Percentiles rank a stretch among this genome's conserved stretches.
Evolutionary conservation across 1,139 yeast genomes (phyloP).

Genomic region (Saccharomyces pastorianus): DNA sequence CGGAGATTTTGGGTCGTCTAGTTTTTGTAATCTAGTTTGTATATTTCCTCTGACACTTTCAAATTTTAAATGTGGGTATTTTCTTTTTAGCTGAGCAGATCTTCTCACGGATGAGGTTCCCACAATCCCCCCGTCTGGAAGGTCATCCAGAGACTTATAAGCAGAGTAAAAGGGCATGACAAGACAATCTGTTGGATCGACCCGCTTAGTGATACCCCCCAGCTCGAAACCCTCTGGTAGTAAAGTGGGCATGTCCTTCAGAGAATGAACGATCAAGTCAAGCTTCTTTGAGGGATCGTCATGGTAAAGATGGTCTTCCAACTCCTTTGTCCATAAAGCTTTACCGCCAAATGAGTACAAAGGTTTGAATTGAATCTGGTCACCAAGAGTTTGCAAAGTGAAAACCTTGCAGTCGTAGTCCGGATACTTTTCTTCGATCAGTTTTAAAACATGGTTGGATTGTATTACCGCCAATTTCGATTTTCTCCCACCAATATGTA

Average conservation of each 20-base stretch:
- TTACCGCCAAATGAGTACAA: constrained; percentile 93
- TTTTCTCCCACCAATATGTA: constrained; percentile 75
- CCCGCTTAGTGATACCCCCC: constrained; percentile 80
- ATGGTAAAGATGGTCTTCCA: constrained; percentile 65
- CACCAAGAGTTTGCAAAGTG: constrained; percentile 83
- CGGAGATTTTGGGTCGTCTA: constrained; percentile 52
- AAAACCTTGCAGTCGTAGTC: constrained; percentile 58
- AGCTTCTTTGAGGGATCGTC: constrained; percentile 45
- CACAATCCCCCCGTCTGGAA: constrained; percentile 79
- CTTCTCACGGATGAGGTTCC: constrained; percentile 94
- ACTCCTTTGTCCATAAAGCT: constrained; percentile 90
- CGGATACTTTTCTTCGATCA: constrained; percentile 55
- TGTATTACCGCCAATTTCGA: constrained; percentile 82
- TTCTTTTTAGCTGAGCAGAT: constrained; percentile 65
- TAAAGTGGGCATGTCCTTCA: constrained; percentile 91
- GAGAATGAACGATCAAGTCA: constrained; percentile 86
- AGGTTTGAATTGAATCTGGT: constrained; percentile 76
- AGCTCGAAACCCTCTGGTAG: constrained; percentile 84
- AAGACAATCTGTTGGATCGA: constrained; percentile 91
- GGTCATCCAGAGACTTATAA: constrained; percentile 55
- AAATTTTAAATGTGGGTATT: constrained; percentile 48
- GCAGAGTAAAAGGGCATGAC: constrained; percentile 64
- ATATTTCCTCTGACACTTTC: constrained; percentile 86
- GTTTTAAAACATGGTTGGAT: constrained; percentile 61
- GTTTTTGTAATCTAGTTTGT: constrained; percentile 69